Percentiles rank a stretch among this genome's conserved stretches.
Evolutionary conservation across 139 green algal genomes (phyloP).

Genomic region (Volvox reticuliferus): DNA sequence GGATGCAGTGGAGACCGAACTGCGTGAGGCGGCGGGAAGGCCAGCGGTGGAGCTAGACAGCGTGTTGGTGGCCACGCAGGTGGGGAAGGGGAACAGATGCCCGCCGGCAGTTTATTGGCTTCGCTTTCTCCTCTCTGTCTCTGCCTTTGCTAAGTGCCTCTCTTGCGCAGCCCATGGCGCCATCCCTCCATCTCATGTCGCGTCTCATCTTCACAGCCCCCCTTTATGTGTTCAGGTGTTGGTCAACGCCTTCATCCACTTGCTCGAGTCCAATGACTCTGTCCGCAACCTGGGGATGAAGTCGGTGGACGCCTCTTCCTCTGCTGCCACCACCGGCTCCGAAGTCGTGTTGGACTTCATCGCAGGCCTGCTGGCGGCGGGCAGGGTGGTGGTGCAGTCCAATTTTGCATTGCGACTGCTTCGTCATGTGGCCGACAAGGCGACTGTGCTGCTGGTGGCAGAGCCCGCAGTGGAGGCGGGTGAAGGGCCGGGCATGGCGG

Average conservation of each 20-base stretch:
- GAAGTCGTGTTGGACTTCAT: slow-evolving; percentile 60
- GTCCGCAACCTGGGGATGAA: too few relatives aligned
- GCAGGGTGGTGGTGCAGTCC: slow-evolving; percentile 55
- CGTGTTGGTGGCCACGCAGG: slow-evolving; percentile 66
- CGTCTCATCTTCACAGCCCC: too few relatives aligned
- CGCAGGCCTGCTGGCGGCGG: slow-evolving; percentile 45
- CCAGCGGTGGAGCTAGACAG: slow-evolving; percentile 53
- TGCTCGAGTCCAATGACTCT: slow-evolving; percentile 55
- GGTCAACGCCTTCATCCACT: slow-evolving; percentile 54
- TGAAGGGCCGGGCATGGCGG: neutral
- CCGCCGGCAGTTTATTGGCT: too few relatives aligned
- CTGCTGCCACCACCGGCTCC: neutral
- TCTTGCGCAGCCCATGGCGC: too few relatives aligned
- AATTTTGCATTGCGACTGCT: slow-evolving; percentile 57
- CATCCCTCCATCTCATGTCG: too few relatives aligned
- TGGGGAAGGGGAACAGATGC: slow-evolving; percentile 9
- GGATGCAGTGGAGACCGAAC: slow-evolving; percentile 73
- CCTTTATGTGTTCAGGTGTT: slow-evolving; percentile 49
- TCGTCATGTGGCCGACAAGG: slow-evolving; percentile 26
- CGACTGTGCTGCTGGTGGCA: neutral
- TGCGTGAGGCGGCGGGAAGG: slow-evolving; percentile 62
- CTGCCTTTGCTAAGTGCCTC: too few relatives aligned
- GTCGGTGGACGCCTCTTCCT: neutral
- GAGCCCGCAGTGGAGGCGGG: neutral
- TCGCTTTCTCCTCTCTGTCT: too few relatives aligned